A percentile compares a stretch with the other conserved stretches of the same genome.
phyloP scores from a whole-genome alignment of 441 rosid genomes.

The Jatropha multifida region DNA sequence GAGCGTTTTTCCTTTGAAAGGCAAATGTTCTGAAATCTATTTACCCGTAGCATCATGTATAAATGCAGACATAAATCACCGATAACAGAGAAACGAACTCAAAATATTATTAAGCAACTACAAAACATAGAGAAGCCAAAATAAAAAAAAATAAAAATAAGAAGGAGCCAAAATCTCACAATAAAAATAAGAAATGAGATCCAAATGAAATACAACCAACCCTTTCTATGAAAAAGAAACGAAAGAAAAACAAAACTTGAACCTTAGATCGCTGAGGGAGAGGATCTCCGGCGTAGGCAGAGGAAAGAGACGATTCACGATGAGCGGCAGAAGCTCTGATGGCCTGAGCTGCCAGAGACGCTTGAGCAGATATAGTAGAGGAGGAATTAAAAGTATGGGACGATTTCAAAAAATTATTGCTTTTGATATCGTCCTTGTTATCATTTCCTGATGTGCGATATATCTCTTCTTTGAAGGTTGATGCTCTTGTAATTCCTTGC shows the following conservation, averaged over 20 bases:
- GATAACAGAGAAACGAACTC: background rate
- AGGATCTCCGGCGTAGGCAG: conserved; percentile 36
- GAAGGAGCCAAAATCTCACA: background rate
- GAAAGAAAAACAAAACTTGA: background rate
- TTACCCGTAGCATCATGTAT: too few relatives aligned
- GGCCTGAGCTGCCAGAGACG: conserved; percentile 66
- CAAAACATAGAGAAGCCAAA: too few relatives aligned
- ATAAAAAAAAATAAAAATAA: background rate
- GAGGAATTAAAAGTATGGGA: conserved; percentile 46
- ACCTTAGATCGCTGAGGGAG: conserved; percentile 65
- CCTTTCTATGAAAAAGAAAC: conserved; percentile 3
- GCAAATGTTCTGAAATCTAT: background rate
- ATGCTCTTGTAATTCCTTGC: conserved; percentile 69
- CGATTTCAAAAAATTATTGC: conserved; percentile 30
- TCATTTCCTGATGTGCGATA: conserved; percentile 34
- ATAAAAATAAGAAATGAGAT: background rate
- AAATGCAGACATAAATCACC: too few relatives aligned
- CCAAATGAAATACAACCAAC: background rate
- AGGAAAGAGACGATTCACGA: conserved; percentile 47
- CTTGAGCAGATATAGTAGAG: conserved; percentile 50
- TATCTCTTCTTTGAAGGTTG: conserved; percentile 82
- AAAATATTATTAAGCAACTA: background rate
- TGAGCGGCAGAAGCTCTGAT: conserved; percentile 66
- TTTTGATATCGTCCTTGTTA: conserved; percentile 2
- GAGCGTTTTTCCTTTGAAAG: background rate